phyloP scores from a whole-genome alignment of 1,284 basidiomycete genomes.

The Ustilago lituana region DNA sequence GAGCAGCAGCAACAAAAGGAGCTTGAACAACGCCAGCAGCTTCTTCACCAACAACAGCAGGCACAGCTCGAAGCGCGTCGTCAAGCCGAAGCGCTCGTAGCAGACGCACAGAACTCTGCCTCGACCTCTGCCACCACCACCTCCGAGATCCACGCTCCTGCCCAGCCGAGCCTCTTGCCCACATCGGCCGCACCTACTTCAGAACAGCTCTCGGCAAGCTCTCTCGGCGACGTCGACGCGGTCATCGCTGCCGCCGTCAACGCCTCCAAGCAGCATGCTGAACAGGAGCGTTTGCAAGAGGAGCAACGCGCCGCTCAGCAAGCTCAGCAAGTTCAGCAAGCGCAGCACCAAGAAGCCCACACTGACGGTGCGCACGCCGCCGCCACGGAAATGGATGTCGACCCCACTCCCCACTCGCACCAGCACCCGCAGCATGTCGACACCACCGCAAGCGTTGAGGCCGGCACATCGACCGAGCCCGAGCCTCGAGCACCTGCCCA shows the following conservation, averaged over 20 bases:
- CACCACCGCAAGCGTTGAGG: neutral
- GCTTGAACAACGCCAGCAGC: constrained; percentile 39
- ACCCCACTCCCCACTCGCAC: constrained; percentile 11
- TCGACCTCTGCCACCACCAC: constrained; percentile 14
- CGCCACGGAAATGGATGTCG: constrained; percentile 26
- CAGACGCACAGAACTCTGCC: constrained; percentile 8
- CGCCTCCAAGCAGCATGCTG: constrained; percentile 39
- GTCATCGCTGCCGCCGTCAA: constrained; percentile 46
- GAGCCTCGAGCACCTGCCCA: no score
- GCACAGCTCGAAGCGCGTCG: constrained; percentile 28
- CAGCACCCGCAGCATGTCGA: constrained; percentile 3
- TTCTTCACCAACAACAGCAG: constrained; percentile 37
- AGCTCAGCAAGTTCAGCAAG: no score
- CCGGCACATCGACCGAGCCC: constrained; percentile 4
- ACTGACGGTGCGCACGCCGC: neutral
- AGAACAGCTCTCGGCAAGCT: constrained; percentile 28
- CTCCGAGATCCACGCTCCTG: constrained; percentile 2
- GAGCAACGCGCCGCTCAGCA: constrained; percentile 27
- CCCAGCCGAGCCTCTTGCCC: neutral
- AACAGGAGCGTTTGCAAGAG: constrained; percentile 31
- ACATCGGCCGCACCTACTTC: constrained; percentile 7
- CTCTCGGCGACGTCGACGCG: constrained; percentile 41
- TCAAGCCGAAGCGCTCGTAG: constrained; percentile 21
- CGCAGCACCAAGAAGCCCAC: neutral
- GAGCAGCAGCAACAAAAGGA: constrained; percentile 46